phyloP scores from a whole-genome alignment of 805 yeast species.

The Blastobotrys mokoenaii region DNA sequence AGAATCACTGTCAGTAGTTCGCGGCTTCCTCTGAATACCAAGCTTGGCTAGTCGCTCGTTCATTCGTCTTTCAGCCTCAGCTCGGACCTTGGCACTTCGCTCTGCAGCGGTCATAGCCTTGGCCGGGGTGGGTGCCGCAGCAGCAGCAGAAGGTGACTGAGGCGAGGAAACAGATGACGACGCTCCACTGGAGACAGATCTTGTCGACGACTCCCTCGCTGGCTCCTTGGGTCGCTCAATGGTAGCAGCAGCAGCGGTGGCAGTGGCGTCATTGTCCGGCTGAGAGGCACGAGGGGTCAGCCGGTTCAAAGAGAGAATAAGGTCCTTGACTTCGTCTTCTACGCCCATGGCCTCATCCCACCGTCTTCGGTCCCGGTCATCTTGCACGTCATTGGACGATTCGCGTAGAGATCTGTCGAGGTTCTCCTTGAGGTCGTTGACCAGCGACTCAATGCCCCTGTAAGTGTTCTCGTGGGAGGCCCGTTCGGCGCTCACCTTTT shows the following conservation, averaged over 20 bases:
- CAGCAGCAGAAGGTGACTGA: conserved; percentile 16
- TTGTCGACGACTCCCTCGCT: not conserved
- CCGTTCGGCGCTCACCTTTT: conserved; percentile 44
- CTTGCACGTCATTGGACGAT: conserved; percentile 24
- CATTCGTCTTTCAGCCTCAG: conserved; percentile 77
- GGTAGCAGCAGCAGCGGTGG: conserved; percentile 5
- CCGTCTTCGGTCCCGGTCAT: conserved; percentile 47
- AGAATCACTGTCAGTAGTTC: conserved; percentile 3
- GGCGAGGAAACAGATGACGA: conserved; percentile 4
- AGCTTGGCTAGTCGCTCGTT: conserved; percentile 73
- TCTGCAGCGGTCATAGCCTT: conserved; percentile 45
- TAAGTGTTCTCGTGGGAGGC: conserved; percentile 52
- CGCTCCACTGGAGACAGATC: conserved; percentile 34
- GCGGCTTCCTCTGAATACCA: conserved; percentile 42
- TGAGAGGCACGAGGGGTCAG: conserved; percentile 6
- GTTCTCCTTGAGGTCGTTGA: conserved; percentile 51
- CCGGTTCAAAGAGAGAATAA: conserved; percentile 44
- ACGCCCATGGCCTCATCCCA: conserved; percentile 83
- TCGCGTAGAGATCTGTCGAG: conserved; percentile 36
- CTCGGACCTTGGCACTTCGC: conserved; percentile 71
- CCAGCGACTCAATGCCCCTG: conserved; percentile 63
- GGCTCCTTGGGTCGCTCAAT: not conserved
- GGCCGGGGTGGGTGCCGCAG: conserved; percentile 7
- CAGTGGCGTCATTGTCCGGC: not conserved
- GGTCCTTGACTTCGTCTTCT: conserved; percentile 52